Percentiles rank a stretch among this genome's conserved stretches.
Conservation (phyloP, 108 stramenopile genomes). For the Cyclotella cryptica region DNA sequence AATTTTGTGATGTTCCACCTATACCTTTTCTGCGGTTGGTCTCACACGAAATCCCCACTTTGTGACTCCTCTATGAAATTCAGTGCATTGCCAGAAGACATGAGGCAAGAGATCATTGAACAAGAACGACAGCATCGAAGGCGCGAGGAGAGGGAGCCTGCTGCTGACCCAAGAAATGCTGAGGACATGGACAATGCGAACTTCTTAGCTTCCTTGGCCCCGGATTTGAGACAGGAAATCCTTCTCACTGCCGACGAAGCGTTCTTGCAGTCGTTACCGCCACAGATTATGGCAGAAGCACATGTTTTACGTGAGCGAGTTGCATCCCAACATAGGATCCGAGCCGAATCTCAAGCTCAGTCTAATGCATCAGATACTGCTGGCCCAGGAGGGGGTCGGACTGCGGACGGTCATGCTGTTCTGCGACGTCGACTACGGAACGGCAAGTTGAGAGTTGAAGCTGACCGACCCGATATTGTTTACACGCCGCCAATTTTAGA, state of each 20-base stretch:
- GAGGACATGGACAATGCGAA: conserved; percentile 91
- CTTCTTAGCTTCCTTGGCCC: conserved; percentile 90
- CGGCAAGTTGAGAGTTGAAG: conserved; percentile 65
- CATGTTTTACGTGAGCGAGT: conserved; percentile 89
- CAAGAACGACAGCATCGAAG: conserved; percentile 85
- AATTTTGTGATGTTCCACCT: neutral
- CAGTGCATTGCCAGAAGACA: conserved; percentile 90
- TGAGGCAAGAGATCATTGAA: conserved; percentile 92
- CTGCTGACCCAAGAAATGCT: conserved; percentile 91
- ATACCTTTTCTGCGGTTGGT: neutral
- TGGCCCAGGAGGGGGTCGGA: neutral
- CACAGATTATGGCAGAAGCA: conserved; percentile 89
- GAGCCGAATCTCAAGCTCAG: conserved; percentile 29
- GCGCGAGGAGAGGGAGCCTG: conserved; percentile 54
- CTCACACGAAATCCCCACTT: neutral
- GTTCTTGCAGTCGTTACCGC: conserved; percentile 81
- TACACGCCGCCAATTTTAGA: conserved; percentile 45
- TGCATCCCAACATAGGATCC: conserved; percentile 48
- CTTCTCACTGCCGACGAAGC: conserved; percentile 89
- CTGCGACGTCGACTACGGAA: conserved; percentile 46
- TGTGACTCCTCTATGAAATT: neutral
- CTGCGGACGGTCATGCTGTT: conserved; percentile 12
- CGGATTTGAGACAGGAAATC: conserved; percentile 92
- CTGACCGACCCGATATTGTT: conserved; percentile 55
- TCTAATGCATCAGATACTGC: conserved; percentile 31